Percentiles rank a stretch among this genome's conserved stretches.
Evolutionary conservation across 2,329 filamentous ascomycete genomes (phyloP).

Genomic region (Fusarium sp.): DNA sequence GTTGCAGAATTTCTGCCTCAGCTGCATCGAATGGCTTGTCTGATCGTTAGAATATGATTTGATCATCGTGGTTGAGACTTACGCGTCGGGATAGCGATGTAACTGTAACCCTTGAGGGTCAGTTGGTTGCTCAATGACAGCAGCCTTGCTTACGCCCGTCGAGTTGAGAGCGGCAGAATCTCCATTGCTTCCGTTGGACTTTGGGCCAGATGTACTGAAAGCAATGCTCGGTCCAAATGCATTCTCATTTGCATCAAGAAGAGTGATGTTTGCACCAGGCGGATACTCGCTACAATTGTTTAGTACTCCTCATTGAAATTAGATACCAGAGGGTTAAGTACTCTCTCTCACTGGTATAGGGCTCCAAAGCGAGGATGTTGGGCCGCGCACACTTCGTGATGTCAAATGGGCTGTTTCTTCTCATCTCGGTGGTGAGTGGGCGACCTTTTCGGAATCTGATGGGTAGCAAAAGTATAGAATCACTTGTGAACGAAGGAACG

Average conservation of each 20-base stretch:
- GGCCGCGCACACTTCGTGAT: neutral
- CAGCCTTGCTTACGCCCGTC: neutral
- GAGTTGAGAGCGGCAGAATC: fast-evolving
- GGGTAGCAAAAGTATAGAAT: neutral
- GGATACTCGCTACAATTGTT: neutral
- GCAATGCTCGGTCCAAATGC: neutral
- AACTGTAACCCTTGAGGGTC: neutral
- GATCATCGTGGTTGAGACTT: neutral
- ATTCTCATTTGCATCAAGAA: neutral
- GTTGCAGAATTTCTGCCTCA: neutral
- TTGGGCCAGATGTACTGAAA: neutral
- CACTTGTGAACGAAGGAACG: neutral
- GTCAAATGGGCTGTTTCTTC: neutral
- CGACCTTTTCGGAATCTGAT: neutral
- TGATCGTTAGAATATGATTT: neutral
- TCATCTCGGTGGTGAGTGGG: neutral
- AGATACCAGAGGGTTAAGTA: neutral
- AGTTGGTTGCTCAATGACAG: neutral
- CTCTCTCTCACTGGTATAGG: neutral
- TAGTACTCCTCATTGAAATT: neutral
- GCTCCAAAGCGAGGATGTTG: neutral
- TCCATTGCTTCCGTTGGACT: fast-evolving
- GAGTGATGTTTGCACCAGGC: neutral
- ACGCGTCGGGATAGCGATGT: neutral
- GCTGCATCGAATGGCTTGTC: neutral